A percentile compares a stretch with the other conserved stretches of the same genome.
phyloP scores from a whole-genome alignment of 2,329 filamentous ascomycete species.

The Exophiala spinifera region DNA sequence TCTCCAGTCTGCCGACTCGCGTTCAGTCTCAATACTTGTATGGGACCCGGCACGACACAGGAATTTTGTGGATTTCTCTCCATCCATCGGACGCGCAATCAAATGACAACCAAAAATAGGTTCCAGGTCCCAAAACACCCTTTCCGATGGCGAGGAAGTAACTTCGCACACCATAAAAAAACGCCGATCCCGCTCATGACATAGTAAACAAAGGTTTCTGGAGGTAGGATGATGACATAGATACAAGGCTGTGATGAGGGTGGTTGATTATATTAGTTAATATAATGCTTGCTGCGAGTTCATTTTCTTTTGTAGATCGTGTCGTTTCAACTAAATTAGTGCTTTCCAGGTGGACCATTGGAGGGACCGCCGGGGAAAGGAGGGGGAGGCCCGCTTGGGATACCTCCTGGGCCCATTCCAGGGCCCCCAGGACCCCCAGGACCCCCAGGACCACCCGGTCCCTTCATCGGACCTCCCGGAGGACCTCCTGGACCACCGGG shows the following conservation, averaged over 20 bases:
- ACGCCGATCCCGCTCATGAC: conserved; percentile 25
- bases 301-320: conserved; percentile 9
- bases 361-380: conserved; percentile 11
- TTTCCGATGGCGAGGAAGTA: no score
- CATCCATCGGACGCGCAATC: no score
- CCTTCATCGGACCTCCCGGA: conserved; percentile 15
- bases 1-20: no score
- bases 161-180: conserved; percentile 17
- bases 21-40: no score
- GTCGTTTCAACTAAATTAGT: conserved; percentile 9
- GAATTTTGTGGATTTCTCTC: no score
- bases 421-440: conserved; percentile 15
- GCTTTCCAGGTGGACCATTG: conserved; percentile 5
- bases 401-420: conserved; percentile 16
- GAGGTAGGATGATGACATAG: conserved; percentile 14
- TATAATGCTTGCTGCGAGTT: conserved; percentile 5
- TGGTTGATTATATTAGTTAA: conserved; percentile 18
- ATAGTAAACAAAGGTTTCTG: conserved; percentile 15
- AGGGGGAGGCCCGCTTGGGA: conserved; percentile 14
- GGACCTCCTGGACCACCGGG: conserved; percentile 10
- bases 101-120: no score
- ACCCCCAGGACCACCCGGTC: conserved; percentile 17
- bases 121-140: no score
- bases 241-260: conserved; percentile 14
- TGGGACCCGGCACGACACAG: no score